Base-by-base conservation (phyloP, 768 basidiomycete genomes). In the Megacollybia marginata region DNA sequence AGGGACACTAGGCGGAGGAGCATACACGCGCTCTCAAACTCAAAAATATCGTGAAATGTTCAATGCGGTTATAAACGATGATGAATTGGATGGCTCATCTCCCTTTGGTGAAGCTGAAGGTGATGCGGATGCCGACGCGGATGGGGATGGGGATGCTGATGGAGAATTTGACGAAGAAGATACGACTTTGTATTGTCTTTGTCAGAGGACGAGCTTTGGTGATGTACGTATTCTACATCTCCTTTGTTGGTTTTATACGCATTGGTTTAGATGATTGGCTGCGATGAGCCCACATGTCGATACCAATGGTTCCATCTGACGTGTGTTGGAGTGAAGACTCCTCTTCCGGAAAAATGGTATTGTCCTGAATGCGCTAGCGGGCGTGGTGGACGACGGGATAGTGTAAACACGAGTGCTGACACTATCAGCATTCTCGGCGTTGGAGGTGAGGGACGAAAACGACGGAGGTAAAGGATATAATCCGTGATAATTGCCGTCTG, bases 221-320 rank as follows among this genome's bases (percentile, higher is more conserved):
- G 44, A 73, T 62, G 72, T 73, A 71, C 68, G 72, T 52, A 70
- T 64, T 4, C 38, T 40, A 40, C 15, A 3, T 10, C 19, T 73
- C 70, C 55, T 71, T 72, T 51, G 64, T 66, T 52, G 62, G 67
- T 23, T 11, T 44, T 13, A 4, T 44, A 23, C 19, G 15, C 19
- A 40, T 19, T 40, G 38, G 19, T 40, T 4, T 44, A 44, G 44
- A 44, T 44, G 44, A 44, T 44, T 16, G 44, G 44, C 15, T 44
- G 44, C 23, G 44, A 44, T 31, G 23, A 16, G n/a, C 23, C 15
- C 28, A 56, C 63, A 11, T 73, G 71, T 57, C 60, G 57, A 15
- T 65, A 62, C 52, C 69, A 73, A 68, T 73, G 71, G 71, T 72
- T 70, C 56, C 70, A 72, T 54, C 58, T 72, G 36, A 56, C 57